Conservation (phyloP, 345 rosid species). For the Moricandia arvensis region DNA sequence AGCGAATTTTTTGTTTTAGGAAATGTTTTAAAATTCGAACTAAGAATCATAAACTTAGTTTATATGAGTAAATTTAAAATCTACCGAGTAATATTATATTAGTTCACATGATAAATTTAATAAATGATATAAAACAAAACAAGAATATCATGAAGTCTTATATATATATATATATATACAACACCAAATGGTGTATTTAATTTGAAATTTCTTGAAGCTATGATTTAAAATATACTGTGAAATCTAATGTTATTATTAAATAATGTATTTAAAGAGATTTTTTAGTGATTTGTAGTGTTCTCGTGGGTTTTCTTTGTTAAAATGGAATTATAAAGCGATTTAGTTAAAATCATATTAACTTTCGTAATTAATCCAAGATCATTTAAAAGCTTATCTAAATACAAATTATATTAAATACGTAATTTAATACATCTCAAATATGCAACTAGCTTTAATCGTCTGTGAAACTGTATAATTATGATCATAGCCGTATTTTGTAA, state of each 20-base stretch:
- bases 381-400: background rate
- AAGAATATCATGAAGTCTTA: background rate
- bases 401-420: background rate
- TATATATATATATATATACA: too few relatives aligned
- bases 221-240: background rate
- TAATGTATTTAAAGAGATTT: too few relatives aligned
- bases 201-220: background rate
- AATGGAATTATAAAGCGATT: too few relatives aligned
- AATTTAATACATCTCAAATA: background rate
- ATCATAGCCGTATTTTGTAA: too few relatives aligned
- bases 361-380: background rate
- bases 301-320: too few relatives aligned
- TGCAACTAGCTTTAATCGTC: too few relatives aligned
- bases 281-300: too few relatives aligned
- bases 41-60: too few relatives aligned
- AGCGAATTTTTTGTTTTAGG: background rate
- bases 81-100: background rate
- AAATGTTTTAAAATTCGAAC: background rate
- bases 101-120: background rate
- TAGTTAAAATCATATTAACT: background rate
- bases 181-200: background rate
- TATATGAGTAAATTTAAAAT: background rate
- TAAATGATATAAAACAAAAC: too few relatives aligned
- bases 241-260: too few relatives aligned
- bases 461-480: too few relatives aligned